A percentile compares a stretch with the other conserved stretches of the same genome.
phyloP scores from a whole-genome alignment of 2,329 filamentous ascomycete species.

The Ustilaginoidea virens region DNA sequence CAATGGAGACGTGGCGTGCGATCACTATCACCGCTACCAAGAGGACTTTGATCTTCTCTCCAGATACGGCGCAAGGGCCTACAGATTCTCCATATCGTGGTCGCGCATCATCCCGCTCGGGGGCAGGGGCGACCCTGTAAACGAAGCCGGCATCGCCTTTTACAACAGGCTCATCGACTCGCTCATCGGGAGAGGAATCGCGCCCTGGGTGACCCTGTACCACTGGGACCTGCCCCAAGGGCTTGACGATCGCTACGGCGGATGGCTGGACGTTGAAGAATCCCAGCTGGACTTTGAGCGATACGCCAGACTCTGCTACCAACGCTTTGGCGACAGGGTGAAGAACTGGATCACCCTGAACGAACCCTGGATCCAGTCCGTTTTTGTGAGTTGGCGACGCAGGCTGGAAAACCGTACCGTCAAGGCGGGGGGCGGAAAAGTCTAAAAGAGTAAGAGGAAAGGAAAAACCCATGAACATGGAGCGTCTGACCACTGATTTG shows the following conservation, averaged over 20 bases:
- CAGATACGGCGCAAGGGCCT: constrained; percentile 39
- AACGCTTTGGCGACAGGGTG: constrained; percentile 24
- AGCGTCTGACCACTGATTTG: not conserved
- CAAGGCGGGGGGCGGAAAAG: too few species aligned
- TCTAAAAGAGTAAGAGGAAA: too few species aligned
- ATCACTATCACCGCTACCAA: constrained; percentile 24
- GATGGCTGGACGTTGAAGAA: constrained; percentile 16
- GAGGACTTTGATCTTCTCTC: constrained; percentile 46
- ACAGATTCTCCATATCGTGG: constrained; percentile 50
- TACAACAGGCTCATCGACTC: constrained; percentile 46
- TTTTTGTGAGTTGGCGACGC: constrained; percentile 13
- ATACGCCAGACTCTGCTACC: constrained; percentile 20
- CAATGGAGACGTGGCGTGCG: constrained; percentile 31
- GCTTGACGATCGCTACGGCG: constrained; percentile 21
- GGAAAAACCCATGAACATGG: not conserved
- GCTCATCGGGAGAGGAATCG: constrained; percentile 38
- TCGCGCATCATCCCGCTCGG: constrained; percentile 50
- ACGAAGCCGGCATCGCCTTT: constrained; percentile 42
- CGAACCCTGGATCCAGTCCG: constrained; percentile 22
- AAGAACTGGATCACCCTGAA: constrained; percentile 24
- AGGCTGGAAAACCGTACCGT: too few species aligned
- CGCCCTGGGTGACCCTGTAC: constrained; percentile 46
- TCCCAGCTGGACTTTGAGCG: constrained; percentile 19
- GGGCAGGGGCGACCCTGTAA: constrained; percentile 45
- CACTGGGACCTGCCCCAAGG: constrained; percentile 41